Evolutionary conservation across 2,329 filamentous ascomycete species (phyloP), one percentile per base, ranked within the genome.

Genomic region (Scorias spongiosa): DNA sequence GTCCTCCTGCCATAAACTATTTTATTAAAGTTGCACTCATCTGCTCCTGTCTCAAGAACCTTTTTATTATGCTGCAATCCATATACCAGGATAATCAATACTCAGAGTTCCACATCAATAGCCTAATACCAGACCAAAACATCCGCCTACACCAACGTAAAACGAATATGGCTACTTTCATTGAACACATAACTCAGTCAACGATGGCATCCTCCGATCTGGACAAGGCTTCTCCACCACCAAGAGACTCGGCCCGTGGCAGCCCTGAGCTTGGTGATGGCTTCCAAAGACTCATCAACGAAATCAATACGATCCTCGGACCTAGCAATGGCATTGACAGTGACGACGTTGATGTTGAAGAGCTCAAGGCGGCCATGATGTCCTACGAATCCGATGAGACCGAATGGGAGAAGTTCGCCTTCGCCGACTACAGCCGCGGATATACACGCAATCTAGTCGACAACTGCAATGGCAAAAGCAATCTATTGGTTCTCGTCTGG

Each of bases 391-490:
- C 83, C 40, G 66, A 76, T 34, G 70, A 80, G 44, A 62, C 67
- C 20, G 80, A 88, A 44, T 95, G 88, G 88, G 59, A 66, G 43
- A 71, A 69, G 49, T 94, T 84, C 63, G 84, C 83, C 26, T 74
- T 89, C 53, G 73, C 72, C n/a, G 81, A 93, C 55, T 53, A 66
- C 14, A 78, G 70, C 49, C 71, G 79, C 54, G 74, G 75, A 1
- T 95, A 94, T 62, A 94, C 88, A 10, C 70, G 88, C 44, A 94
- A 94, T 58, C 73, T 94, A 3, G 86, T 95, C 39, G 85, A 93
- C 56, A 81, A 87, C 58, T 85, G 87, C 2, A 94, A 94, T 54
- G 86, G 78, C 46, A 84, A 84, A 63, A 80, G 78, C 56, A 85
- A 85, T 55, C 61, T 85, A 60, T 75, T 93, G 49, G 76, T 94